phyloP scores from a whole-genome alignment of 2,329 filamentous ascomycete species.

The Fusarium graminum region DNA sequence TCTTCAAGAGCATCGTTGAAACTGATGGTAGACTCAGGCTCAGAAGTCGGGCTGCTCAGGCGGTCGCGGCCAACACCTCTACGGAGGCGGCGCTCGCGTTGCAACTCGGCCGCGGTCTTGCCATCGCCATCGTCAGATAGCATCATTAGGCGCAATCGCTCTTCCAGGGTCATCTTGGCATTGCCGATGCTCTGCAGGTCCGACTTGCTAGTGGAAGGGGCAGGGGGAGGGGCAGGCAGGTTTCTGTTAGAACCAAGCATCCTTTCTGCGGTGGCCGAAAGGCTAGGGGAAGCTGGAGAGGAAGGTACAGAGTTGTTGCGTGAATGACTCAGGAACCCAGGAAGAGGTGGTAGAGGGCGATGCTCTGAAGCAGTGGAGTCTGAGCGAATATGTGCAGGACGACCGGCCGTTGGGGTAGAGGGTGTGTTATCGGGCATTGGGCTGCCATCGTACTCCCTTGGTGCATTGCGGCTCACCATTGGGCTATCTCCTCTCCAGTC shows the following conservation, averaged over 20 bases:
- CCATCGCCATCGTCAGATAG: constrained; percentile 73
- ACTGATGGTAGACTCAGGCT: constrained; percentile 53
- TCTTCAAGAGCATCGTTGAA: constrained; percentile 61
- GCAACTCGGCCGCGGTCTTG: constrained; percentile 73
- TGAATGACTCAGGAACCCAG: constrained; percentile 65
- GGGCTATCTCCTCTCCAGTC: constrained; percentile 87
- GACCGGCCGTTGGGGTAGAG: constrained; percentile 59
- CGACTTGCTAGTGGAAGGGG: constrained; percentile 74
- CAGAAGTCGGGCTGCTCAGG: constrained; percentile 59
- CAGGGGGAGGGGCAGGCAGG: constrained; percentile 79
- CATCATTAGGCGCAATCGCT: constrained; percentile 90
- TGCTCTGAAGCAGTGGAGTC: constrained; percentile 84
- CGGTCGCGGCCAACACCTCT: constrained; percentile 68
- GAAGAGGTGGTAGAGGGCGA: constrained; percentile 87
- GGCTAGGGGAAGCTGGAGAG: constrained; percentile 69
- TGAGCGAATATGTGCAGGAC: constrained; percentile 71
- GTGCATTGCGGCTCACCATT: constrained; percentile 48
- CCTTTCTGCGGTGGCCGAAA: constrained; percentile 79
- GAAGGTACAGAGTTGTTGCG: constrained; percentile 60
- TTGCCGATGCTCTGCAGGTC: constrained; percentile 83
- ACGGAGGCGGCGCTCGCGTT: constrained; percentile 77
- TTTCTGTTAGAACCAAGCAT: constrained; percentile 75
- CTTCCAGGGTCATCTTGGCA: constrained; percentile 84
- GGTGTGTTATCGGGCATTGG: constrained; percentile 71
- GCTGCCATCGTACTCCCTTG: constrained; percentile 72